Percentiles rank a stretch among this genome's conserved stretches.
Conservation (phyloP, 805 yeast genomes). For the Monosporozyma siamensis region DNA sequence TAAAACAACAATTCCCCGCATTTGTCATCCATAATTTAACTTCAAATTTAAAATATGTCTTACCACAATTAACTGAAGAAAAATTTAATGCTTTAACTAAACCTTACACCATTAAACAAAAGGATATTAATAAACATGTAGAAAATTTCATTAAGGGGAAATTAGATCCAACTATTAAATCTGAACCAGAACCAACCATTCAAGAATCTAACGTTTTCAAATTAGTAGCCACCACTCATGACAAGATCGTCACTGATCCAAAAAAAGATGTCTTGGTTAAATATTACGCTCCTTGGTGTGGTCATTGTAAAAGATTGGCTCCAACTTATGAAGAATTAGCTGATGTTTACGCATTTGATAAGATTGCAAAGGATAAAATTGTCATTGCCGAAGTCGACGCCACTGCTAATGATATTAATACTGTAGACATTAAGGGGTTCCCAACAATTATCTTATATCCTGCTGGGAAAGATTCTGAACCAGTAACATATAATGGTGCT, state of each 20-base stretch:
- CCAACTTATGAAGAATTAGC: slow-evolving; percentile 88
- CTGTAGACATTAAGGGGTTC: slow-evolving; percentile 74
- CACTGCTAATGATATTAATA: slow-evolving; percentile 72
- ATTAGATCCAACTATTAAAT: slow-evolving; percentile 63
- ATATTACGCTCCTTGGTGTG: slow-evolving; percentile 98
- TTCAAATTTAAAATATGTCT: slow-evolving; percentile 67
- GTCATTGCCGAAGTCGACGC: slow-evolving; percentile 83
- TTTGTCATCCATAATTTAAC: slow-evolving; percentile 74
- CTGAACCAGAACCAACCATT: slow-evolving; percentile 74
- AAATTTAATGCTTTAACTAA: slow-evolving; percentile 19
- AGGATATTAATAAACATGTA: slow-evolving; percentile 53
- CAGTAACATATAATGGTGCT: slow-evolving; percentile 55
- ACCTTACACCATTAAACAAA: slow-evolving; percentile 36
- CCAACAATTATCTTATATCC: slow-evolving; percentile 91
- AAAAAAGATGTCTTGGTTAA: slow-evolving; percentile 70
- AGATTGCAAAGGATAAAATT: slow-evolving; percentile 42
- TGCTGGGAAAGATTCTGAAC: slow-evolving; percentile 65
- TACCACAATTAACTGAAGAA: slow-evolving; percentile 43
- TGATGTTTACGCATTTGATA: slow-evolving; percentile 46
- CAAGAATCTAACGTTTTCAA: slow-evolving; percentile 70
- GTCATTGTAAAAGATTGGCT: slow-evolving; percentile 88
- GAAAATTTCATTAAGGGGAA: slow-evolving; percentile 53
- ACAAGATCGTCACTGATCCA: slow-evolving; percentile 48
- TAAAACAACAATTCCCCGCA: slow-evolving; percentile 82
- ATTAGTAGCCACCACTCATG: slow-evolving; percentile 80